Base-by-base conservation (phyloP, 2,329 filamentous ascomycete species). In the Hypomyces perniciosus region DNA sequence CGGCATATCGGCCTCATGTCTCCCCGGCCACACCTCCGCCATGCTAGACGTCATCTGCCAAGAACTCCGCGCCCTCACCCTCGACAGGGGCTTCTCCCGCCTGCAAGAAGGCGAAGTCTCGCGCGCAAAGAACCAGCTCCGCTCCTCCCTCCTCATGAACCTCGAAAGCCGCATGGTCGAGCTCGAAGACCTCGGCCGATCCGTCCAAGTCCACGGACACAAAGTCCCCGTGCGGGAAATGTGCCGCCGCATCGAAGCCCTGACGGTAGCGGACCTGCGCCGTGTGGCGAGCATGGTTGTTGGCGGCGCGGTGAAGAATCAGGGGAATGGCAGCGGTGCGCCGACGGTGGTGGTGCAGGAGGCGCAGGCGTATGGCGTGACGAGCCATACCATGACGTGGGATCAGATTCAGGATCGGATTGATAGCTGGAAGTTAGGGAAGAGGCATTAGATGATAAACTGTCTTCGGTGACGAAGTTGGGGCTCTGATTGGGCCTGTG, bases 1-100 rank as follows among this genome's bases (percentile, higher is more conserved):
- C 64, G 93, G 93, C 57, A 96, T 99, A 65, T 86, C 88, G 1
- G 88, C 90, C 0, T 86, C 86, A 29, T 99, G 93, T 71, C 80
- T 84, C 33, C 92, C 93, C 0, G 81, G 81, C 34, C 83, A 86
- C 55, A 88, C 91, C 0, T 78, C 81, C 3, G 76, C 84, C 58
- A 96, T 96, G 89, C 81, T 99, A 20, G 89, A 96, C 62, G 89
- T 95, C 60, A 95, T 96, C 83, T 96, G 91, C 68, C 86, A 90
- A 48, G 90, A 96, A 68, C 80, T 97, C 42, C 83, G 86, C 53
- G 77, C 85, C 1, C 77, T 97, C 30, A 88, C 88, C 4, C 75
- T 89, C 28, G 86, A 91, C 49, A 80, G 76, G 0, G 90, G 91
- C 29, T 90, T 85, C 65, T 76, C 81, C 1, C 79, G 85, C 2